phyloP scores from a whole-genome alignment of 1,139 yeast genomes.

The Candida sp. region DNA sequence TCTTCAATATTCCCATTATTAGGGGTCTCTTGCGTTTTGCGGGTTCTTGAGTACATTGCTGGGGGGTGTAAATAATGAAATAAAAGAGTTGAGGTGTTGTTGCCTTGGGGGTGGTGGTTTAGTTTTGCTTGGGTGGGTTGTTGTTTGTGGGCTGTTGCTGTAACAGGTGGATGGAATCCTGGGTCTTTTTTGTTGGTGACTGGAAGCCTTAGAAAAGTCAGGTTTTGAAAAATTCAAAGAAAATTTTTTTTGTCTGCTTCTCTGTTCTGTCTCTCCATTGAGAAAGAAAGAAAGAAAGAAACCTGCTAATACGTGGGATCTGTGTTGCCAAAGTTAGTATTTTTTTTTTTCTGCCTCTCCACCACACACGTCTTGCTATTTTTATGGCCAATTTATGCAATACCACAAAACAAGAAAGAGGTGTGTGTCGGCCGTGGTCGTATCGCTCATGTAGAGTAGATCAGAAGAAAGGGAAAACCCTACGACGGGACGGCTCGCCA shows the following conservation, averaged over 20 bases:
- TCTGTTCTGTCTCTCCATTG: background rate
- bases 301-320: background rate
- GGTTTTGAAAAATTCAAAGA: conserved; percentile 1
- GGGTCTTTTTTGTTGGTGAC: conserved; percentile 3
- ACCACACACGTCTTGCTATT: background rate
- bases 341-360: background rate
- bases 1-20: conserved; percentile 14
- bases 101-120: background rate
- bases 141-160: background rate
- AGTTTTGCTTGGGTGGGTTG: background rate
- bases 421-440: background rate
- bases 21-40: conserved; percentile 16
- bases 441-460: too few relatives aligned
- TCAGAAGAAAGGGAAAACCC: background rate
- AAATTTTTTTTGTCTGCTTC: background rate
- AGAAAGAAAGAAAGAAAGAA: background rate
- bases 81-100: background rate
- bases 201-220: background rate
- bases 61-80: background rate
- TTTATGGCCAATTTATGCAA: background rate
- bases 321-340: too few relatives aligned
- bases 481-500: background rate
- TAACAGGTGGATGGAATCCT: background rate
- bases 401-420: background rate
- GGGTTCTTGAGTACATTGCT: conserved; percentile 17